Conservation (phyloP, 441 rosid species). For the Francoa sonchifolia region DNA sequence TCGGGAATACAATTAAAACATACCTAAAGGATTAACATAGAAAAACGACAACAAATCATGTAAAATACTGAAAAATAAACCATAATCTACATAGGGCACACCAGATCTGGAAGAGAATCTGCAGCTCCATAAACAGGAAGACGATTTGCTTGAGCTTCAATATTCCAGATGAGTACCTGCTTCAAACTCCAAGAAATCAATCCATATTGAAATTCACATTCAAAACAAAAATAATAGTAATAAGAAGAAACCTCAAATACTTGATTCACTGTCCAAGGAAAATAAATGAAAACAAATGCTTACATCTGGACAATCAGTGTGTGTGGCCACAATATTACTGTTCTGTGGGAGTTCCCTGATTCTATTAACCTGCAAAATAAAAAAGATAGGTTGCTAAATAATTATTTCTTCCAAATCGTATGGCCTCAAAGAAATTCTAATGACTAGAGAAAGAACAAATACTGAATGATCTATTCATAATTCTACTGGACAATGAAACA, state of each 20-base stretch:
- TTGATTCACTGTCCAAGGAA: neutral
- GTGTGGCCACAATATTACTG: conserved; percentile 88
- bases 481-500: too few species aligned
- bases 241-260: neutral
- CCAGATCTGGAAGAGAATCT: conserved; percentile 92
- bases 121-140: conserved; percentile 90
- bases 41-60: neutral
- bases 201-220: neutral
- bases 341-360: conserved; percentile 97
- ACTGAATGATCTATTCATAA: too few species aligned
- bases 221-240: neutral
- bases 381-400: conserved; percentile 1
- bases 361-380: conserved; percentile 72
- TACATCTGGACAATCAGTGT: conserved; percentile 96
- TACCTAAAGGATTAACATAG: too few species aligned
- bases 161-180: conserved; percentile 98
- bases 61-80: neutral
- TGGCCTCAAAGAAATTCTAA: too few species aligned
- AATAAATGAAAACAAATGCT: conserved; percentile 15
- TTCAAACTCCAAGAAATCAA: neutral
- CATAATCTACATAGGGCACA: conserved; percentile 15
- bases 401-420: too few species aligned
- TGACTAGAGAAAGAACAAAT: too few species aligned
- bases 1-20: too few species aligned
- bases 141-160: conserved; percentile 93